Percentiles rank a stretch among this genome's conserved stretches.
These are phyloP conservation scores for Dioszegia hungarica DNA, from an alignment of 768 basidiomycete species.

Conservation along the genomic window DNA sequence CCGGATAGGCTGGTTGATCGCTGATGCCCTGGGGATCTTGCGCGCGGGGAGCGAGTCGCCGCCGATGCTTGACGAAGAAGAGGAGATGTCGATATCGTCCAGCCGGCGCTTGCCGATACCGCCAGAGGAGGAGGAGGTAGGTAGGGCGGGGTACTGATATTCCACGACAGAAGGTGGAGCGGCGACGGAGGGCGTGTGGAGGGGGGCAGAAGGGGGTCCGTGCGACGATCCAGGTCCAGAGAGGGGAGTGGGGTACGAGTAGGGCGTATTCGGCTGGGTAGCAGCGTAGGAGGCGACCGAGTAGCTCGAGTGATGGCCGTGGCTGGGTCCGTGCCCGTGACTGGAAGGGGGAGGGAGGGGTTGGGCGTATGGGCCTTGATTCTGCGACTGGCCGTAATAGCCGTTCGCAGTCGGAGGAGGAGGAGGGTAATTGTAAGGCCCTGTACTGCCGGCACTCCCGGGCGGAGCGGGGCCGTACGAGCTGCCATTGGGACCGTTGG, in stretches of 20 bases:
- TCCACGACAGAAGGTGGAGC: background rate
- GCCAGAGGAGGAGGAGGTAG: conserved; percentile 11
- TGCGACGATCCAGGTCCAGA: background rate
- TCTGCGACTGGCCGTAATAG: too few species aligned
- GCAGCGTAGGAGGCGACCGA: too few species aligned
- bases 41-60: background rate
- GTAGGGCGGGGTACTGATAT: conserved; percentile 3
- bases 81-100: background rate
- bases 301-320: too few species aligned
- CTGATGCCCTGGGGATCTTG: background rate
- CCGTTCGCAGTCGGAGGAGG: background rate
- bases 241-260: too few species aligned
- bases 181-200: background rate
- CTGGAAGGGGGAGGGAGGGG: too few species aligned
- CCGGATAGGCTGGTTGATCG: background rate
- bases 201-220: background rate
- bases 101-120: conserved; percentile 23
- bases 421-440: too few species aligned
- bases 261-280: too few species aligned
- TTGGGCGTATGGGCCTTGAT: too few species aligned
- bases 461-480: conserved; percentile 29
- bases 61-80: background rate
- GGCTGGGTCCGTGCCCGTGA: too few species aligned
- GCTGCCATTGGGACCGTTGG: too few species aligned
- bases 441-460: conserved; percentile 17